Base-by-base conservation (phyloP, 305 asterid species). In the Salvia sclarea region DNA sequence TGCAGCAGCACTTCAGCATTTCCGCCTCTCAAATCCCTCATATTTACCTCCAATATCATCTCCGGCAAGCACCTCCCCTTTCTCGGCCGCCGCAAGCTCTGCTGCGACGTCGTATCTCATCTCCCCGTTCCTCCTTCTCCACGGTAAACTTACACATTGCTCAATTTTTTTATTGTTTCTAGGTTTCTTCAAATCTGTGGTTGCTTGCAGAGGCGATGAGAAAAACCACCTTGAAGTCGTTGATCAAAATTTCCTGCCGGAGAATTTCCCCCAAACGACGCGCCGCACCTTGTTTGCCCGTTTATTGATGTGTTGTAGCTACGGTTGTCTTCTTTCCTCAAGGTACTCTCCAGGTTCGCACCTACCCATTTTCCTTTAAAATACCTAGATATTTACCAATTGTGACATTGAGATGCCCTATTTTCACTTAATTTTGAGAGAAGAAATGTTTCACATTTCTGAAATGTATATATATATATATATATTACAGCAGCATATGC, bases 301-400 rank as follows among this genome's bases (percentile, higher is more conserved):
- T 68, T 66, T 89, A 66, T 68, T 86, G 35, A 63, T 84, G 70
- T 82, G 61, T 68, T 61, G 82, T 4, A 81, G 86, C 64, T 87
- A 64, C 60, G 71, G 54, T 43, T 83, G 73, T 72, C 76, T 82
- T 73, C 81, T 80, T 78, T 87, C 90, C 66, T 84, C 95, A 84
- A 94, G 98, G 89, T 94, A 87, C 74, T 75, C 75, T 52, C 70
- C 88, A 94, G 98, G 97, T 94, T 82, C 78, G 96, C 80, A 64
- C 79, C 37, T 73, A 71, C 64, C 67, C 17, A 69, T 76, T 61
- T 70, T 68, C 57, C n/a, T 8, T 64, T 37, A 5, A 37, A 0
- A 37, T 1, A 37, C 8, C 38, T 0, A 9, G 8, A 0, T 37
- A 8, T 9, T 0, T 0, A 2, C 37, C 0, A 10, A 53, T 25